A percentile compares a stretch with the other conserved stretches of the same genome.
Conservation (phyloP, 352 stramenopile genomes). For the Thraustotheca clavata region DNA sequence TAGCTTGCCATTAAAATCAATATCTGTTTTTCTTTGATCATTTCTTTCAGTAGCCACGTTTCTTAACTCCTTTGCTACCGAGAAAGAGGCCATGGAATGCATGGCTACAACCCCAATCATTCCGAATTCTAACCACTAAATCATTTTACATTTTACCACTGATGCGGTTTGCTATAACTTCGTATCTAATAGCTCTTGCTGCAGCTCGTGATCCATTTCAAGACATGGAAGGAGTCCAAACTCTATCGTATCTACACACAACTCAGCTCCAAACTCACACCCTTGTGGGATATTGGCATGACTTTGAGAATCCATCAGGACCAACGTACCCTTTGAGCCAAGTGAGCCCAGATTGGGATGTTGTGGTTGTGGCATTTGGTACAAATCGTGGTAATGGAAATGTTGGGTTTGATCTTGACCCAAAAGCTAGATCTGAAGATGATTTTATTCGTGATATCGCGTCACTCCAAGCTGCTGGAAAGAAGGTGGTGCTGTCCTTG, state of each 20-base stretch:
- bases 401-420: not conserved
- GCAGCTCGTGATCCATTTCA: not conserved
- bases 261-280: not conserved
- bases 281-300: constrained; percentile 19
- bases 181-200: too few relatives aligned
- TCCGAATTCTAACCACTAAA: too few relatives aligned
- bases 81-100: too few relatives aligned
- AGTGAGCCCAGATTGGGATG: constrained; percentile 5
- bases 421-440: not conserved
- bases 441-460: constrained; percentile 10
- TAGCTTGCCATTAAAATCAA: too few relatives aligned
- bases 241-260: not conserved
- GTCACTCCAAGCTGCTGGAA: not conserved
- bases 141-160: too few relatives aligned
- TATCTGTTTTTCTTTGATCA: too few relatives aligned
- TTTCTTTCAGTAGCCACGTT: too few relatives aligned
- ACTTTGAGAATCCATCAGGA: constrained; percentile 17
- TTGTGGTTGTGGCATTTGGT: constrained; percentile 12
- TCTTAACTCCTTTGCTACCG: too few relatives aligned
- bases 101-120: too few relatives aligned
- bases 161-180: too few relatives aligned
- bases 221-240: not conserved
- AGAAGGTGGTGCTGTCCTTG: constrained; percentile 15
- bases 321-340: constrained; percentile 1
- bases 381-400: not conserved